Evolutionary conservation across 2,329 filamentous ascomycete genomes (phyloP).

Genomic region (Pseudogymnoascus sp.): DNA sequence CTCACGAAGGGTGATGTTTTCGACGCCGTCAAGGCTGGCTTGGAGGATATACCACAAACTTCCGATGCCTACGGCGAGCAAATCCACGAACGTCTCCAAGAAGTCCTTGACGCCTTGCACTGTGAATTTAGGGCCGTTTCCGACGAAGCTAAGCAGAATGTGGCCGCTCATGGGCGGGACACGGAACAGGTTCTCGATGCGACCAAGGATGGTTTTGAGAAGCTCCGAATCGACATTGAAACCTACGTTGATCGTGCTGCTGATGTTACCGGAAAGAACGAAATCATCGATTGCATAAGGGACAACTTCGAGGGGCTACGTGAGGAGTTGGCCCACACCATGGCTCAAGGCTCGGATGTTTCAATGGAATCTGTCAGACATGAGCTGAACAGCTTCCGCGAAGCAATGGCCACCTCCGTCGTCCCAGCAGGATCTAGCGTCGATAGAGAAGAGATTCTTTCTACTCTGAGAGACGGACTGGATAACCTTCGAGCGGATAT

Average conservation of each 20-base stretch:
- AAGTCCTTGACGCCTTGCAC: constrained; percentile 55
- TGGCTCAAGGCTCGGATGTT: constrained; percentile 39
- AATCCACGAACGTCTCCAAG: constrained; percentile 49
- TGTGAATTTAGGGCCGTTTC: constrained; percentile 52
- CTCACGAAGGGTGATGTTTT: constrained; percentile 47
- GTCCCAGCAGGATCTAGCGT: constrained; percentile 36
- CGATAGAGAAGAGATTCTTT: constrained; percentile 61
- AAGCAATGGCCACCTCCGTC: constrained; percentile 45
- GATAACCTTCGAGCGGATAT: constrained; percentile 70
- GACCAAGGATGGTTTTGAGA: constrained; percentile 79
- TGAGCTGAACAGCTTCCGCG: constrained; percentile 54
- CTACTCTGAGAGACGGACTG: constrained; percentile 55
- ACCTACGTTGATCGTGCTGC: constrained; percentile 66
- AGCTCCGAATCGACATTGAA: constrained; percentile 72
- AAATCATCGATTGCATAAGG: constrained; percentile 63
- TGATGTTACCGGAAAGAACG: constrained; percentile 64
- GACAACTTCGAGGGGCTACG: constrained; percentile 59
- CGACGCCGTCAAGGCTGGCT: constrained; percentile 49
- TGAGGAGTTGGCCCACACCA: constrained; percentile 58
- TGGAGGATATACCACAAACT: constrained; percentile 38
- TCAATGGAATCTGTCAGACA: constrained; percentile 42
- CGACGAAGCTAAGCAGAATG: constrained; percentile 66
- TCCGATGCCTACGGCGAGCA: constrained; percentile 39
- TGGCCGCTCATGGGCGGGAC: constrained; percentile 68
- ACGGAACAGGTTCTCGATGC: constrained; percentile 85